These are phyloP conservation scores for Tranzscheliella williamsii DNA, from an alignment of 1,284 basidiomycete genomes.

Conservation along the genomic window DNA sequence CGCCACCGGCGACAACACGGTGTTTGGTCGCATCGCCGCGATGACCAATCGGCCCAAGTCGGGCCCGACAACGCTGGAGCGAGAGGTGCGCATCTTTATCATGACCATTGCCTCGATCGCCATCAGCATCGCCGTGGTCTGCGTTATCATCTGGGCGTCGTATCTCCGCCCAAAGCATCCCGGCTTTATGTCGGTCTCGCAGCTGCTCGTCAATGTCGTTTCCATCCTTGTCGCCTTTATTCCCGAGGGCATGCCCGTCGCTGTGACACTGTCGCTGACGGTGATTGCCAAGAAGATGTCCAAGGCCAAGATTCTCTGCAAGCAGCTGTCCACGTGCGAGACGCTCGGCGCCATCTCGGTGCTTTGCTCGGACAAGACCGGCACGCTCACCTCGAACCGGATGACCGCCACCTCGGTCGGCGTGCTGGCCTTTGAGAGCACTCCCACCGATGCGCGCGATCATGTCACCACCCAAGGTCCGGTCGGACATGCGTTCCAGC, in stretches of 20 bases:
- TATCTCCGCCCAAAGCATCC: conserved; percentile 65
- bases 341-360: conserved; percentile 71
- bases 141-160: conserved; percentile 67
- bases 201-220: conserved; percentile 67
- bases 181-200: conserved; percentile 67
- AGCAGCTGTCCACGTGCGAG: conserved; percentile 69
- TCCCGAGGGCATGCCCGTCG: conserved; percentile 70
- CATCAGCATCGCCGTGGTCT: conserved; percentile 63
- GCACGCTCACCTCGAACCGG: conserved; percentile 71
- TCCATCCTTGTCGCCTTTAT: conserved; percentile 74
- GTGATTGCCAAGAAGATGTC: conserved; percentile 76
- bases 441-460: conserved; percentile 17
- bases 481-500: conserved; percentile 18
- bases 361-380: conserved; percentile 75
- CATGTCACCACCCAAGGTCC: conserved; percentile 10
- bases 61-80: conserved; percentile 67
- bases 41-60: conserved; percentile 39
- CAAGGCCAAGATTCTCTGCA: conserved; percentile 71
- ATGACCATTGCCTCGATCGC: conserved; percentile 65
- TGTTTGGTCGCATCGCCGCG: conserved; percentile 63
- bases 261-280: conserved; percentile 72
- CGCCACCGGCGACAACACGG: conserved; percentile 67
- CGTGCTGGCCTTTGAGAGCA: conserved; percentile 57
- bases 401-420: conserved; percentile 62
- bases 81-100: conserved; percentile 64